Conservation (phyloP, 164 flowering plant species). For the Berberis thunbergii region DNA sequence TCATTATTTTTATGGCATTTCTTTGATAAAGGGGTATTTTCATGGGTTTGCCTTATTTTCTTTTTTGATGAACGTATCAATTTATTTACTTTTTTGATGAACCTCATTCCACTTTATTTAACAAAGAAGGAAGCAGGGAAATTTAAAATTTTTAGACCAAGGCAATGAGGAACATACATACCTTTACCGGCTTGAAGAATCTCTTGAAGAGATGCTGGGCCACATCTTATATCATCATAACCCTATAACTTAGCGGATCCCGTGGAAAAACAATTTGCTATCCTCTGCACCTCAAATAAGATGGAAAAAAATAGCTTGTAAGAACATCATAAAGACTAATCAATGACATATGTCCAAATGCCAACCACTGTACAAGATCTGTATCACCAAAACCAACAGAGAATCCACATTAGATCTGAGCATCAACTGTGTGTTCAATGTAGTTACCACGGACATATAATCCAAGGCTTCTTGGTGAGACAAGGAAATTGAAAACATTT, state of each 20-base stretch:
- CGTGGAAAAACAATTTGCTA: slow-evolving; percentile 28
- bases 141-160: background rate
- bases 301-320: slow-evolving; percentile 19
- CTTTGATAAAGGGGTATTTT: no score
- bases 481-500: slow-evolving; percentile 5
- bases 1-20: no score
- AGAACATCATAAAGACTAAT: slow-evolving; percentile 16
- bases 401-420: slow-evolving; percentile 23
- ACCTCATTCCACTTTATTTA: no score
- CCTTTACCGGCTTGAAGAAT: slow-evolving; percentile 27
- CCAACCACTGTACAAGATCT: slow-evolving; percentile 31
- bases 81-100: no score
- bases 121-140: no score
- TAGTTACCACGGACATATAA: slow-evolving; percentile 4
- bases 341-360: slow-evolving; percentile 21
- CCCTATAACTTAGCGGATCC: slow-evolving; percentile 16
- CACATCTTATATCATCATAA: slow-evolving; percentile 18
- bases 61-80: no score
- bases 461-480: slow-evolving; percentile 8
- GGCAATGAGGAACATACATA: slow-evolving; percentile 20
- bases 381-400: slow-evolving; percentile 45
- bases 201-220: slow-evolving; percentile 13
- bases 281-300: slow-evolving; percentile 30
- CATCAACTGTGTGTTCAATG: slow-evolving; percentile 10
- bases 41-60: no score